Evolutionary conservation across 2,329 filamentous ascomycete species (phyloP), one percentile per base, ranked within the genome.

Genomic region (Fusarium nisikadoi): DNA sequence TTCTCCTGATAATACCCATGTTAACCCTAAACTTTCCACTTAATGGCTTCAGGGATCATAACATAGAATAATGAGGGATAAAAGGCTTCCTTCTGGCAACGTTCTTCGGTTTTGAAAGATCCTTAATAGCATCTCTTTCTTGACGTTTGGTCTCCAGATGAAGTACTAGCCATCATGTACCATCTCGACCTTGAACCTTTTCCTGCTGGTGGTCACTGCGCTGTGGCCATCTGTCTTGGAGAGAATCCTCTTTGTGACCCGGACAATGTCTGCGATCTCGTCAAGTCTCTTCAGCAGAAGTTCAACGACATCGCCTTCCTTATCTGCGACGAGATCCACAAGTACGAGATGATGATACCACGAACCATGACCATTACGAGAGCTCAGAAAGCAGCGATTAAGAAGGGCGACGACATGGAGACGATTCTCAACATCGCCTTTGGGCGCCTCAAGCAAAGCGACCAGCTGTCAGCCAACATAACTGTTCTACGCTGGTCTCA

Each of bases 271-370:
- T 43, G 9, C 9, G 39, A 61, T n/a, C 57, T 61, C 9, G 11
- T 43, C 16, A 36, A 17, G 3, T 9, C 19, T 17, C 38, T 61
- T 1, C 38, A 45, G 12, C 5, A 43, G 19, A 56, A 13, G 16
- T 61, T 56, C 12, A 43, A 13, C 23, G 25, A 45, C 5, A 38
- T 61, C 3, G 31, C 23, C 31, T 61, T 61, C 49, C 49, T 61
- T 1, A 38, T 56, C 8, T 61, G 49, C 11, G 49, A 61, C 13
- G 49, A 61, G 3, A 61, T 61, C 3, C 57, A 61, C 38, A 61
- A 61, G 10, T 61, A 61, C 23, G 57, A 61, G 20, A 31, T 56
- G 49, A 61, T 61, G 57, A 61, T 61, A 35, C 57, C 57, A 2
- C 35, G 46, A 17, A 61, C 17, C 2, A 56, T 61, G 49, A 56